phyloP scores from a whole-genome alignment of 176 grass and related monocot genomes.

The Musa troglodytarum region DNA sequence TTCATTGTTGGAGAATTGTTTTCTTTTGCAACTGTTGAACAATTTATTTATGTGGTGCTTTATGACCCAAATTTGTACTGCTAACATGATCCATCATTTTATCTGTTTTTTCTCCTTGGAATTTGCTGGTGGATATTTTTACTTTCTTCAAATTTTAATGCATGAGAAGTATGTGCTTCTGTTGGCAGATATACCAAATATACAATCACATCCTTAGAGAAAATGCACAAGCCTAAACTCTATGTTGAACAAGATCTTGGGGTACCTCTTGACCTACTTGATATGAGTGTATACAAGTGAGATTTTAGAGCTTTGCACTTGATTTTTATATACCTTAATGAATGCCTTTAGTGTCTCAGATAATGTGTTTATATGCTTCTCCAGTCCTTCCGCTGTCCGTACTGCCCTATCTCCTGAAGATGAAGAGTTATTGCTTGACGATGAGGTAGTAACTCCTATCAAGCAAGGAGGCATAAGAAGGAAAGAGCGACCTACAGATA shows the following conservation, averaged over 20 bases:
- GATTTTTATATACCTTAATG: not conserved
- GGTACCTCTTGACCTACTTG: conserved; percentile 94
- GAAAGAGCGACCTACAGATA: conserved; percentile 91
- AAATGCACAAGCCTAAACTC: conserved; percentile 83
- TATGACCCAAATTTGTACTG: not conserved
- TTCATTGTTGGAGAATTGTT: too few species aligned
- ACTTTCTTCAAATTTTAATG: not conserved
- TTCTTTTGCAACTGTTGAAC: too few species aligned
- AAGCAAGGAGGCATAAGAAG: conserved; percentile 85
- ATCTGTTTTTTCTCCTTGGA: not conserved
- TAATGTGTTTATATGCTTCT: conserved; percentile 13
- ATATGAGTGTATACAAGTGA: conserved; percentile 94
- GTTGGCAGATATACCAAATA: conserved; percentile 78
- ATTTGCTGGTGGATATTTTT: not conserved
- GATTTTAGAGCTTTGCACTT: conserved; percentile 2
- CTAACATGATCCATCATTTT: not conserved
- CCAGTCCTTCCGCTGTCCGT: conserved; percentile 47
- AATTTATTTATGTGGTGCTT: not conserved
- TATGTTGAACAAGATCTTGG: conserved; percentile 84
- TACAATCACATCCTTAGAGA: conserved; percentile 87
- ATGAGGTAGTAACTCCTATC: conserved; percentile 77
- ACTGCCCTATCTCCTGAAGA: conserved; percentile 55
- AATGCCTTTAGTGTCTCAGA: conserved; percentile 21
- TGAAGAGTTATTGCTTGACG: conserved; percentile 79
- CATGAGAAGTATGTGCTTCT: not conserved